These are phyloP conservation scores for Rhodotorula mucilaginosa DNA, from an alignment of 1,284 basidiomycete genomes.

Conservation along the genomic window DNA sequence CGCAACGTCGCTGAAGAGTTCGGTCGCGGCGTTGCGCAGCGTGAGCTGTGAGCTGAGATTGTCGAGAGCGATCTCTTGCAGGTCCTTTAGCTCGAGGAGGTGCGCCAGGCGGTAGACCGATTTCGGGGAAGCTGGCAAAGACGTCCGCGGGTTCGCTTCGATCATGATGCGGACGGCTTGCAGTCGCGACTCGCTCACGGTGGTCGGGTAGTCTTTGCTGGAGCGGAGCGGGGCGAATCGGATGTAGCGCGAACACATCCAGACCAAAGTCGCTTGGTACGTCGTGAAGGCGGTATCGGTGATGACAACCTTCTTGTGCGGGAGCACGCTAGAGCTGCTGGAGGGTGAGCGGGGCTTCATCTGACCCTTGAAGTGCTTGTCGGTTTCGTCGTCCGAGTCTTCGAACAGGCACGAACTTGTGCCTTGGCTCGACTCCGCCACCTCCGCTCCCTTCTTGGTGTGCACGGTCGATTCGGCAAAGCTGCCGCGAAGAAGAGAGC, in stretches of 20 bases:
- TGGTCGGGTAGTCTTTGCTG: background rate
- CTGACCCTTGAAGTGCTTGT: background rate
- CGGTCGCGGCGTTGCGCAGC: background rate
- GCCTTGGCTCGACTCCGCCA: background rate
- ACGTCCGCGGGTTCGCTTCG: background rate
- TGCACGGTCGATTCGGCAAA: background rate
- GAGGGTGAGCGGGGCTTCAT: too few relatives aligned
- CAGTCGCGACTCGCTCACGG: too few relatives aligned
- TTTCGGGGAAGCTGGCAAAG: conserved; percentile 1
- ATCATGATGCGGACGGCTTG: too few relatives aligned
- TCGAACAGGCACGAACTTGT: background rate
- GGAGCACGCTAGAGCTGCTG: too few relatives aligned
- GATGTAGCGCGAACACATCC: conserved; percentile 5
- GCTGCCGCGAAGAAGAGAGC: too few relatives aligned
- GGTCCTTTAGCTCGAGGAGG: background rate
- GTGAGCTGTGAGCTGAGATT: conserved; percentile 8
- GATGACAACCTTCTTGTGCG: background rate
- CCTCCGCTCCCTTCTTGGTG: background rate
- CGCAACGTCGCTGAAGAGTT: conserved; percentile 14
- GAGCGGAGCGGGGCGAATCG: background rate
- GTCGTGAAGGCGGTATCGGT: conserved; percentile 9
- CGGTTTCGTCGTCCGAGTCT: conserved; percentile 6
- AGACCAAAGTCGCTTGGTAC: conserved; percentile 12
- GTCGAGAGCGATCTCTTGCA: background rate
- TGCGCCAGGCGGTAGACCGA: conserved; percentile 9